phyloP scores from a whole-genome alignment of 1,284 basidiomycete species.

The Marasmius oreades region DNA sequence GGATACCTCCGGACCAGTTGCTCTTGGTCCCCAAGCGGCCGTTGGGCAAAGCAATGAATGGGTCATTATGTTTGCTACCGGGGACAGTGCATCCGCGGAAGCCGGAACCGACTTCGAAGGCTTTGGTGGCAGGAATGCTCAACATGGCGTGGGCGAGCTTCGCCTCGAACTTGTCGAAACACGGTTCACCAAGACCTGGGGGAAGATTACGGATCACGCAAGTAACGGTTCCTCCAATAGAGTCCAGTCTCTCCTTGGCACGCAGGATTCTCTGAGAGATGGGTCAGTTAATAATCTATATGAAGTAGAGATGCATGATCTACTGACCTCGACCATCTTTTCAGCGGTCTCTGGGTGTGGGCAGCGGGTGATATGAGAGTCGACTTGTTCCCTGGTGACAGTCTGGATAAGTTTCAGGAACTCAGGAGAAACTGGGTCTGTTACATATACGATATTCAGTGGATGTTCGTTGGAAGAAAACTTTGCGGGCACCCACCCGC shows the following conservation, averaged over 20 bases:
- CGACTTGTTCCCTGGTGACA: slow-evolving; percentile 86
- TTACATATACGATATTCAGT: background rate
- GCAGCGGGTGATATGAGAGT: slow-evolving; percentile 86
- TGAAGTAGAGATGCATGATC: slow-evolving; percentile 5
- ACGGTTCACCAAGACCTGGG: slow-evolving; percentile 92
- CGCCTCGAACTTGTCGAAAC: slow-evolving; percentile 99
- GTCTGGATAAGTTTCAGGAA: slow-evolving; percentile 80
- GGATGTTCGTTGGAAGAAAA: background rate
- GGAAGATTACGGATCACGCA: slow-evolving; percentile 94
- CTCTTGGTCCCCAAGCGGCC: slow-evolving; percentile 82
- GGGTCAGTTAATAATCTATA: slow-evolving; percentile 9
- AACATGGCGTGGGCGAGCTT: slow-evolving; percentile 97
- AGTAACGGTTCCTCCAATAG: slow-evolving; percentile 95
- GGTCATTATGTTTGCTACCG: slow-evolving; percentile 92
- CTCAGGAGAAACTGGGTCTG: slow-evolving; percentile 64
- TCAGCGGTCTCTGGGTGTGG: slow-evolving; percentile 87
- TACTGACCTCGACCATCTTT: slow-evolving; percentile 80
- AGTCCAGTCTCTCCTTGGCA: slow-evolving; percentile 89
- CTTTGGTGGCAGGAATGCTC: slow-evolving; percentile 98
- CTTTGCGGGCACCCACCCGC: slow-evolving; percentile 49
- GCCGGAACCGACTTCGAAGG: slow-evolving; percentile 96
- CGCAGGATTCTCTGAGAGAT: slow-evolving; percentile 79
- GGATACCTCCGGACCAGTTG: slow-evolving; percentile 97
- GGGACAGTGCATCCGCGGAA: slow-evolving; percentile 96
- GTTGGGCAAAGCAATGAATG: slow-evolving; percentile 69